Conservation (phyloP, 1,284 basidiomycete genomes). For the Cryptococcus maquisensis region DNA sequence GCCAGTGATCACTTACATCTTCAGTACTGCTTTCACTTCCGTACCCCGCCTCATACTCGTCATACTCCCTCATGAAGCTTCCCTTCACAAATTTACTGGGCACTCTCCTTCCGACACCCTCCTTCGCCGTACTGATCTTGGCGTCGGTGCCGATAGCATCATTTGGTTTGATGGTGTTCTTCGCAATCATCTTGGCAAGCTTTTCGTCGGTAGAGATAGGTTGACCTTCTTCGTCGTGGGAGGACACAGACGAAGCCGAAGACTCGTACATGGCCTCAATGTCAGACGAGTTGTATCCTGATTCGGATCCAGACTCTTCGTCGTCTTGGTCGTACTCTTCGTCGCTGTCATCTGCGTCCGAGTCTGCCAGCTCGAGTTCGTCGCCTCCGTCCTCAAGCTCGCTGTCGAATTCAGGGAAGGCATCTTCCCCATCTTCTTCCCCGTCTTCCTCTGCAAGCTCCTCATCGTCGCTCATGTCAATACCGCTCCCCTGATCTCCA, state of each 20-base stretch:
- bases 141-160: slow-evolving; percentile 42
- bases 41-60: slow-evolving; percentile 92
- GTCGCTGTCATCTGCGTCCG: slow-evolving; percentile 56
- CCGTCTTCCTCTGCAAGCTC: slow-evolving; percentile 31
- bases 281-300: slow-evolving; percentile 49
- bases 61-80: slow-evolving; percentile 81
- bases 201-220: slow-evolving; percentile 25
- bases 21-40: slow-evolving; percentile 96
- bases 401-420: slow-evolving; percentile 29
- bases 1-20: slow-evolving; percentile 63
- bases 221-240: slow-evolving; percentile 9
- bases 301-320: slow-evolving; percentile 44
- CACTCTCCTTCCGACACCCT: slow-evolving; percentile 37
- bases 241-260: slow-evolving; percentile 15
- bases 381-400: slow-evolving; percentile 36
- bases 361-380: slow-evolving; percentile 40
- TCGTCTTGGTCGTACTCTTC: slow-evolving; percentile 45
- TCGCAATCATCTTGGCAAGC: slow-evolving; percentile 35
- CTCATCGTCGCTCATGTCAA: slow-evolving; percentile 32
- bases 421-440: slow-evolving; percentile 37
- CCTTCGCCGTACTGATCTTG: slow-evolving; percentile 43
- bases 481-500: slow-evolving; percentile 37
- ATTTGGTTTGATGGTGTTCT: slow-evolving; percentile 45
- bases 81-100: slow-evolving; percentile 62
- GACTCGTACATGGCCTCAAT: slow-evolving; percentile 44